Evolutionary conservation across 2,329 filamentous ascomycete genomes (phyloP), one percentile per base, ranked within the genome.

Genomic region (Alternaria angustiovoidea): DNA sequence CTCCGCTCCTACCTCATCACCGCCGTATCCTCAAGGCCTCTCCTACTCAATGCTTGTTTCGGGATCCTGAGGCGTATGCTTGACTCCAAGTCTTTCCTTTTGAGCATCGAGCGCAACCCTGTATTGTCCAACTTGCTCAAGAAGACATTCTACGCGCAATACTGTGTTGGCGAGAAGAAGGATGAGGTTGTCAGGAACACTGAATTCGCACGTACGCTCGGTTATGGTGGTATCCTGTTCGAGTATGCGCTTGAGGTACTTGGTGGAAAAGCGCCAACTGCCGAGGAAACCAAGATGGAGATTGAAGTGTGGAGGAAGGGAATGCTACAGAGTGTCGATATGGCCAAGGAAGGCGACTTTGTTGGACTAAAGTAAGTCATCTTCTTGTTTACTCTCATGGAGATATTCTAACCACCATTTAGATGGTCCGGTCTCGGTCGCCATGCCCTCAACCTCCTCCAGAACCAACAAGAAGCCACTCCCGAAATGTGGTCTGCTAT

Each of bases 71-170:
- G 84, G 7, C 76, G 85, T 22, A 85, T 96, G 68, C 90, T 93
- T 11, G 85, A 92, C 75, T 89, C 91, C 26, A 86, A 86, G 51
- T 89, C 82, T 58, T 81, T 86, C 1, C 55, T 93, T 0, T 83
- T 95, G 58, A 89, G 90, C 76, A 89, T 93, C 5, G 92, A 96
- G 73, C 83, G 81, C 53, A 97, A 96, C 74, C 87, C 87, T 0
- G 47, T 94, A 1, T 83, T 96, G 16, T 86, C 88, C 43, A 86
- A 83, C 61, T 74, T 93, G 42, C 82, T 97, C 51, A 93, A 93
- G 76, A 87, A 89, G 74, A 96, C 92, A 0, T 93, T 97, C 71
- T 97, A 97, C 76, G 88, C 89, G 24, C 94, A 97, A 72, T 97
- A 96, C 79, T 97, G 94, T 78, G 92, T 92, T 0, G 94, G 94